Base-by-base conservation (phyloP, 2,329 filamentous ascomycete genomes). In the Ascochyta fabae region DNA sequence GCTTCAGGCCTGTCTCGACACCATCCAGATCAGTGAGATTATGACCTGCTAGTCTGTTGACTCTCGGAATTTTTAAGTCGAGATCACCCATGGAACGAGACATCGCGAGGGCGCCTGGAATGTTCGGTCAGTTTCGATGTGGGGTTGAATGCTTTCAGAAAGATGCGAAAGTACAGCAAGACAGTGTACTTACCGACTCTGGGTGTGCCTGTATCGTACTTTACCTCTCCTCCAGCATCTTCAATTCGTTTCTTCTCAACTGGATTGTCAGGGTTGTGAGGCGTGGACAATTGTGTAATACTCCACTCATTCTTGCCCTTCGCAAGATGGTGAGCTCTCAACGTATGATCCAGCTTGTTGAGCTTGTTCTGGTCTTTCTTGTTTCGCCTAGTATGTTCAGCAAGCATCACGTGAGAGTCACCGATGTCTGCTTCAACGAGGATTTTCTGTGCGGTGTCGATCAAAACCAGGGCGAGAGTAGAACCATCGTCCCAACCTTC, bases 1-100 rank as follows among this genome's bases (percentile, higher is more conserved):
- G 66, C 5, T 59, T 62, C 16, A 69, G 59, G 6, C 66, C 66
- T 3, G 66, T 69, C 35, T 66, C 60, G 27, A 69, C 55, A 38
- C 66, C 66, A 10, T 53, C 55, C 3, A 69, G 51, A 34, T 69
- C 66, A 13, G 63, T 60, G 19, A 69, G 41, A 35, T 69, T 61
- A 55, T 69, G 66, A 19, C 51, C 63, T 13, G 66, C 65, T 8
- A 69, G 59, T 3, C 64, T 61, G 34, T 69, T 69, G 7, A 69
- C 64, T 24, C 63, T 61, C 0, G 66, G 66, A 10, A 61, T 55
- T 47, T 69, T 69, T 46, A 66, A 58, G 22, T 69, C 59, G 23
- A 62, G 45, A 26, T 69, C 66, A 24, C 66, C 66, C 1, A 69
- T 48, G 0, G 66, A 65, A 6, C 66, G 61, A 27, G 65, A 60